These are phyloP conservation scores for Aspergillus novoparasiticus DNA, from an alignment of 2,329 filamentous ascomycete species.

Conservation along the genomic window DNA sequence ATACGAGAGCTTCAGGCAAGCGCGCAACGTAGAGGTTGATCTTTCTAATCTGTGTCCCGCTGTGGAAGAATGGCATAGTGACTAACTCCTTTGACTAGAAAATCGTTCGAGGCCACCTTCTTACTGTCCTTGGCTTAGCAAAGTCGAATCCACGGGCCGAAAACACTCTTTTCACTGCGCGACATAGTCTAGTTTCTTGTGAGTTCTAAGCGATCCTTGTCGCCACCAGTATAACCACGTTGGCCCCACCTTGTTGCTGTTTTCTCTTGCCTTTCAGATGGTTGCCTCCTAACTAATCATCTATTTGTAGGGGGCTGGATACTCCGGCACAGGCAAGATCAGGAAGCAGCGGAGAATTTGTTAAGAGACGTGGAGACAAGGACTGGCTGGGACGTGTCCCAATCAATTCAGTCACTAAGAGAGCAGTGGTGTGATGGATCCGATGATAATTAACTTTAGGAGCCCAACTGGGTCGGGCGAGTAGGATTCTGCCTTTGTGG, in stretches of 20 bases:
- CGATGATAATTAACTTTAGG: conserved; percentile 6
- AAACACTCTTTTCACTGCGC: conserved; percentile 30
- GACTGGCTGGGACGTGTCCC: conserved; percentile 31
- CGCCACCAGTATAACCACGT: background rate
- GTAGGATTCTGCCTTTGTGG: background rate
- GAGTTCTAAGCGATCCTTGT: conserved; percentile 7
- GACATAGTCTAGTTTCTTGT: conserved; percentile 31
- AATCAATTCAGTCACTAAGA: conserved; percentile 24
- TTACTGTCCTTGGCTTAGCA: conserved; percentile 28
- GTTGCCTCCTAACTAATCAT: background rate
- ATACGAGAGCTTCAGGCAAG: conserved; percentile 25
- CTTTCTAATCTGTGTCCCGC: background rate
- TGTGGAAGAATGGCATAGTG: background rate
- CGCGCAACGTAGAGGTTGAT: conserved; percentile 26
- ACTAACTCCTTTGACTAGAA: conserved; percentile 14
- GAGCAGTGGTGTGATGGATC: conserved; percentile 26
- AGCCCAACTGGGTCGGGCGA: background rate
- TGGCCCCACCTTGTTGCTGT: background rate
- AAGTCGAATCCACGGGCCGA: conserved; percentile 29
- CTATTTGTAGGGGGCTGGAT: conserved; percentile 27
- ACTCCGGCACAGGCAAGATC: conserved; percentile 26
- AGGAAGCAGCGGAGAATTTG: conserved; percentile 26
- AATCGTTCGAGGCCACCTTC: conserved; percentile 24
- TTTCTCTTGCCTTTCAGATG: background rate
- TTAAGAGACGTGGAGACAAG: conserved; percentile 25